Evolutionary conservation across 495 filamentous ascomycete species (phyloP), one percentile per base, ranked within the genome.

Genomic region (Tuber magnatum): DNA sequence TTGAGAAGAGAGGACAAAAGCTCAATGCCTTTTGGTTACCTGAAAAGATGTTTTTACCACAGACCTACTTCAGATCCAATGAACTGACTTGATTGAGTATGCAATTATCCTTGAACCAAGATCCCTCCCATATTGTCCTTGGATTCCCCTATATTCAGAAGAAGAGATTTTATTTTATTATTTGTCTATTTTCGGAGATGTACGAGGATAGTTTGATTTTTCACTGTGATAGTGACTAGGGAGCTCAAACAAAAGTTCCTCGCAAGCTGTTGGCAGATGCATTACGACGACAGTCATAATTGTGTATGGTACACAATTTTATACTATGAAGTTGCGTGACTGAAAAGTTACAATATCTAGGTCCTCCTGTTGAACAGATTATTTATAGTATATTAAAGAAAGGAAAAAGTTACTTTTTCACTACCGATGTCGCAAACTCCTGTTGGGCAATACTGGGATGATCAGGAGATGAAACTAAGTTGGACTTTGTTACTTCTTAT

Each of bases 91-190:
- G 20, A 48, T 48, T 22, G 20, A 48, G 18, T 5, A 48, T 48
- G 44, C 20, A 0, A 48, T 48, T 24, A 4, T 48, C 0, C 20
- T 48, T 0, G 6, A 0, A 0, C 20, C 44, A 0, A 18, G 5
- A 6, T 2, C 44, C 1, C 2, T 0, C 0, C 18, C 44, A 0
- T 0, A 48, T 3, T 18, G 44, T 7, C 18, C 44, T 0, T 0
- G 16, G 14, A 44, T 44, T 3, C 43, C 43, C 0, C 16, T 44
- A 0, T 44, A 44, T 2, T 18, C 43, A 2, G 43, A 44, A 5
- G 43, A 44, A 20, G 43, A 44, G 16, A 44, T 44, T 18, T 1
- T 3, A 0, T 48, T 48, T 22, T 48, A 7, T 7, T 0, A 1
- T 0, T n/a, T 4, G 20, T 0, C 6, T 48, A 7, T 0, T 48